phyloP scores from a whole-genome alignment of 306 rosid genomes.

The Pyrus bretschneideri region DNA sequence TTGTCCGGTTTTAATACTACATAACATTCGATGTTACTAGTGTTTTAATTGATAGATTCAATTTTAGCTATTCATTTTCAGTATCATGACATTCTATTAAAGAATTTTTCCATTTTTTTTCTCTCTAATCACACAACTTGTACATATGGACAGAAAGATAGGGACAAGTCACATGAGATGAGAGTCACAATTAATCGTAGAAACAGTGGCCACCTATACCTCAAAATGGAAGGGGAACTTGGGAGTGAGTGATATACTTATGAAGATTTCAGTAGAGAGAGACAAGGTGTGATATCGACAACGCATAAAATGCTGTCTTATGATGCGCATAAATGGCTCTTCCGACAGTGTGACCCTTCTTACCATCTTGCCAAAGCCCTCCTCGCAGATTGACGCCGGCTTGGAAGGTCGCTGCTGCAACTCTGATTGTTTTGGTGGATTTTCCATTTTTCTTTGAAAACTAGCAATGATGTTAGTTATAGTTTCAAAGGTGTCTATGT shows the following conservation, averaged over 20 bases:
- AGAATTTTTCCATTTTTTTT: no score
- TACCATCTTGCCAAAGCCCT: constrained; percentile 36
- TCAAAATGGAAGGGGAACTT: constrained; percentile 26
- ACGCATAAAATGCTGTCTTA: constrained; percentile 5
- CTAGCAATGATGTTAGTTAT: not conserved
- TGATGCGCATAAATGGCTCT: constrained; percentile 14
- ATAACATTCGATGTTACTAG: not conserved
- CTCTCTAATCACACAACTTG: no score
- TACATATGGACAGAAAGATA: no score
- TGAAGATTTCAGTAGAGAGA: constrained; percentile 14
- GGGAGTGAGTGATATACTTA: constrained; percentile 15
- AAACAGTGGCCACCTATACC: constrained; percentile 12
- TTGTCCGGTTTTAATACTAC: no score
- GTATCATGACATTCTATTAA: no score
- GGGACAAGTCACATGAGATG: no score
- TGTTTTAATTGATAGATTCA: no score
- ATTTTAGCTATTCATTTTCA: no score
- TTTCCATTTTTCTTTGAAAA: not conserved
- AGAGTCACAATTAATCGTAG: constrained; percentile 8
- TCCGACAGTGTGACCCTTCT: not conserved
- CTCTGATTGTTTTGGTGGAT: not conserved
- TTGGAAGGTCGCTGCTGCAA: constrained; percentile 35
- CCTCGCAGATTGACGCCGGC: constrained; percentile 38
- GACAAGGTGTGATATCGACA: constrained; percentile 25
- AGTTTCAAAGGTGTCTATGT: not conserved